Percentiles rank a stretch among this genome's conserved stretches.
phyloP scores from a whole-genome alignment of 768 basidiomycete genomes.

The Tulasnella sp. region DNA sequence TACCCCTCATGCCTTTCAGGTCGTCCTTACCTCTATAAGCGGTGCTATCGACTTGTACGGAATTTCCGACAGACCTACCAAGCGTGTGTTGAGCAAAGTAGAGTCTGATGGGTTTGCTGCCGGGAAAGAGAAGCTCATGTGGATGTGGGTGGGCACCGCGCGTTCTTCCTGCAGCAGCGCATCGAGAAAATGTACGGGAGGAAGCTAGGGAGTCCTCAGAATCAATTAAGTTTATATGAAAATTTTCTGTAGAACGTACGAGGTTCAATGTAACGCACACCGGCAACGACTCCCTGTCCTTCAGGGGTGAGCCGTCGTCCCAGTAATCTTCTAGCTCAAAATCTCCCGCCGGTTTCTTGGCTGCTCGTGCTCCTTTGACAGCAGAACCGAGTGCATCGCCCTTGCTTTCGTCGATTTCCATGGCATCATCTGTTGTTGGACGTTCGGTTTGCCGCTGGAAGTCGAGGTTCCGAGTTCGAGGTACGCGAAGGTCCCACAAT shows the following conservation, averaged over 20 bases:
- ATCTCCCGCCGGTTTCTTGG: constrained; percentile 51
- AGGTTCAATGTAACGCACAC: constrained; percentile 74
- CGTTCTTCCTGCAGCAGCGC: constrained; percentile 69
- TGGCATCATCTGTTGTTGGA: constrained; percentile 37
- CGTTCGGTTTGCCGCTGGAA: constrained; percentile 36
- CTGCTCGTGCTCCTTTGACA: background rate
- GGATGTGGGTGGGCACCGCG: constrained; percentile 56
- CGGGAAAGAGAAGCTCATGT: constrained; percentile 63
- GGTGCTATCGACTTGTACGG: constrained; percentile 47
- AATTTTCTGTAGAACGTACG: constrained; percentile 44
- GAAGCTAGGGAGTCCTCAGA: constrained; percentile 43
- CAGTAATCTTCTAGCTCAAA: constrained; percentile 86
- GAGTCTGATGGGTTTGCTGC: constrained; percentile 37
- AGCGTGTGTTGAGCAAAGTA: constrained; percentile 58
- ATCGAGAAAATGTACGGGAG: constrained; percentile 66
- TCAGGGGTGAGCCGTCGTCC: constrained; percentile 73
- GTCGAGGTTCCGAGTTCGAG: constrained; percentile 65
- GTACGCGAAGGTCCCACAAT: constrained; percentile 76
- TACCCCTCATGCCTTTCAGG: background rate
- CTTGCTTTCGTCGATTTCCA: constrained; percentile 15
- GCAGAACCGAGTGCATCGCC: constrained; percentile 23
- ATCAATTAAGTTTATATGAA: background rate
- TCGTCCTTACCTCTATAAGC: constrained; percentile 52
- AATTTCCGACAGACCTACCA: constrained; percentile 62
- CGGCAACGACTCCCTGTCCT: constrained; percentile 65